A percentile compares a stretch with the other conserved stretches of the same genome.
These are phyloP conservation scores for Chaetomium globosum DNA, from an alignment of 2,329 filamentous ascomycete genomes.

Conservation along the genomic window DNA sequence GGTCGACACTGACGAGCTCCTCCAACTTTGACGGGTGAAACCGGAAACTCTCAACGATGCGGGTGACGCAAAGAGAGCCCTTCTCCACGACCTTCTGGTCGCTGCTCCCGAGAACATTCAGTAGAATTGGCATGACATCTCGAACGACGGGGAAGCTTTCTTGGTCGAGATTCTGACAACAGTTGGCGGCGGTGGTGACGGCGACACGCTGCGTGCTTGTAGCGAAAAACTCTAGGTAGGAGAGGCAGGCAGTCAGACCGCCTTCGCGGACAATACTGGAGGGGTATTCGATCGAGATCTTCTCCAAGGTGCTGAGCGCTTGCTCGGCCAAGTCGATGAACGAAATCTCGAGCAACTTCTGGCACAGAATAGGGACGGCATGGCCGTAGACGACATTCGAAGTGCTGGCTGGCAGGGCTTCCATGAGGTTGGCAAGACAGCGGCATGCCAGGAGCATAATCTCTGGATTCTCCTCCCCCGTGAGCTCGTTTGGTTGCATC, in stretches of 20 bases:
- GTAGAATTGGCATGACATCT: conserved; percentile 94
- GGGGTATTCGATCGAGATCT: conserved; percentile 95
- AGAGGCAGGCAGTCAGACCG: conserved; percentile 91
- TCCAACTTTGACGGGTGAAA: conserved; percentile 85
- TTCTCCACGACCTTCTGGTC: conserved; percentile 98
- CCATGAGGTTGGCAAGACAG: conserved; percentile 96
- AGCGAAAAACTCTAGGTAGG: conserved; percentile 95
- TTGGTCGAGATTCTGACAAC: conserved; percentile 92
- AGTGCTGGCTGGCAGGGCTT: conserved; percentile 87
- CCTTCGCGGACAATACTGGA: conserved; percentile 94
- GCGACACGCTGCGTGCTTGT: conserved; percentile 96
- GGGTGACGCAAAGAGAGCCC: conserved; percentile 89
- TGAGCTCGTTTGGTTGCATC: conserved; percentile 87
- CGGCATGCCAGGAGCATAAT: conserved; percentile 96
- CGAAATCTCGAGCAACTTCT: conserved; percentile 91
- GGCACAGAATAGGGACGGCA: conserved; percentile 89
- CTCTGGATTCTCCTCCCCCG: conserved; percentile 86
- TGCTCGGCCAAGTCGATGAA: conserved; percentile 98
- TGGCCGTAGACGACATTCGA: conserved; percentile 97
- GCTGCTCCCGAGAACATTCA: conserved; percentile 86
- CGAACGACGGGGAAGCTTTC: conserved; percentile 89
- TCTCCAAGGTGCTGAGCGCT: conserved; percentile 92
- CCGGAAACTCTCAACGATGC: conserved; percentile 96
- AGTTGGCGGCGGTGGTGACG: conserved; percentile 96
- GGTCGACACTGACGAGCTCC: conserved; percentile 83